These are phyloP conservation scores for Clonostachys sp. DNA, from an alignment of 2,329 filamentous ascomycete species.

Conservation along the genomic window DNA sequence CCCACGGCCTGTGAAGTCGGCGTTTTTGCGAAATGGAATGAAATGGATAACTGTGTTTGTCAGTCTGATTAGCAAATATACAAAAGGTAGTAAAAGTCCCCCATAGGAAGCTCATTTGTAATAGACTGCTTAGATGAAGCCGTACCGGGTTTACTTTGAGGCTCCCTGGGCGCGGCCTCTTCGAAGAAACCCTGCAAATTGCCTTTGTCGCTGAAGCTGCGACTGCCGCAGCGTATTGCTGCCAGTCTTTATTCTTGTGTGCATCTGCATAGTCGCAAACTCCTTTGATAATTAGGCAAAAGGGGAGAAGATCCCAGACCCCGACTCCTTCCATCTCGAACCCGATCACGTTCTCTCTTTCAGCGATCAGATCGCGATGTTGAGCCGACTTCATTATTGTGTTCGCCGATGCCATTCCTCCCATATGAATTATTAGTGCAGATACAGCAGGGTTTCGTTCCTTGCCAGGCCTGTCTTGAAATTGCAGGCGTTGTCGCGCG, in stretches of 20 bases:
- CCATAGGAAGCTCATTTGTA: no score
- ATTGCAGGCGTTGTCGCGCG: no score
- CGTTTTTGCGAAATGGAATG: no score
- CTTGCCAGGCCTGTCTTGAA: no score
- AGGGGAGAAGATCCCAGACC: constrained; percentile 20
- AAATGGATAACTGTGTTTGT: no score
- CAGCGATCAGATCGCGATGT: constrained; percentile 24
- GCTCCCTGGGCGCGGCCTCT: no score
- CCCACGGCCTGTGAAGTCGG: no score
- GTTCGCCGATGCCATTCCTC: constrained; percentile 28
- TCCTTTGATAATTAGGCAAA: constrained; percentile 28
- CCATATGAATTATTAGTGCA: constrained; percentile 19
- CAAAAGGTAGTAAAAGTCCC: no score
- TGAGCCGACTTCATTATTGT: constrained; percentile 26
- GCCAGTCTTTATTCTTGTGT: constrained; percentile 20
- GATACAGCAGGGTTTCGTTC: no score
- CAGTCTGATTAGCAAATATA: no score
- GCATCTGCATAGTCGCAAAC: constrained; percentile 23
- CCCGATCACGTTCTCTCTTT: constrained; percentile 9
- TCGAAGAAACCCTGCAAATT: not conserved
- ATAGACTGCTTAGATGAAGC: no score
- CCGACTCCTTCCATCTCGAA: constrained; percentile 28
- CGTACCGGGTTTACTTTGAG: no score
- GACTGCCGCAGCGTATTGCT: constrained; percentile 27
- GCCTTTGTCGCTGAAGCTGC: constrained; percentile 22